A percentile compares a stretch with the other conserved stretches of the same genome.
Conservation (phyloP, 345 rosid genomes). For the Brassica rapa region DNA sequence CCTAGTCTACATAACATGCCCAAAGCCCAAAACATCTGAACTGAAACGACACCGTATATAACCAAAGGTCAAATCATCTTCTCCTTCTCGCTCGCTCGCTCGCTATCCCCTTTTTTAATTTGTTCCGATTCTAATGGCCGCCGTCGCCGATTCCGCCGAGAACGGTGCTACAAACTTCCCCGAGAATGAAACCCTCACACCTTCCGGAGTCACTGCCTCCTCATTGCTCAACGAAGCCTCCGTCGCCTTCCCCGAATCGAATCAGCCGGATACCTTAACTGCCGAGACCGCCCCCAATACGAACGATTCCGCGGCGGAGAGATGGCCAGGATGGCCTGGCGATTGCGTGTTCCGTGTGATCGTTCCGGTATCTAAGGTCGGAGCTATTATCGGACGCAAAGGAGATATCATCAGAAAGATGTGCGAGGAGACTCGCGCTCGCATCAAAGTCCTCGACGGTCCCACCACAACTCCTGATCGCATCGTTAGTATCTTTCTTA, state of each 20-base stretch:
- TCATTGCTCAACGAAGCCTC: constrained; percentile 15
- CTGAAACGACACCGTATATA: constrained; percentile 1
- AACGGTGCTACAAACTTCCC: constrained; percentile 21
- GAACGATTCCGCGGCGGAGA: constrained; percentile 27
- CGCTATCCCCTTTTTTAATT: neutral
- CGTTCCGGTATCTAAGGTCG: constrained; percentile 76
- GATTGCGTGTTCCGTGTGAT: constrained; percentile 75
- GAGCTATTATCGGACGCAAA: constrained; percentile 84
- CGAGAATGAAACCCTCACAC: constrained; percentile 4
- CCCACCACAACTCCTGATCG: constrained; percentile 68
- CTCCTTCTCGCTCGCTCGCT: neutral
- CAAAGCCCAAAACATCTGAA: neutral
- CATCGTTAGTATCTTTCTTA: constrained; percentile 48
- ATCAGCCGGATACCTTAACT: neutral
- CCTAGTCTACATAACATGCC: neutral
- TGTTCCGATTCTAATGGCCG: constrained; percentile 36
- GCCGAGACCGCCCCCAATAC: neutral
- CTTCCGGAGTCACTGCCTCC: neutral
- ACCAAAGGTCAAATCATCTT: constrained; percentile 15
- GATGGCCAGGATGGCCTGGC: constrained; percentile 98
- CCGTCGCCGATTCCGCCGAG: constrained; percentile 37
- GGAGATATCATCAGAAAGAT: constrained; percentile 86
- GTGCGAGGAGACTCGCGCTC: constrained; percentile 89
- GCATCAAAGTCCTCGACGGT: constrained; percentile 79
- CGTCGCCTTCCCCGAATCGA: neutral